These are phyloP conservation scores for Pyrrhoderma lamaoense DNA, from an alignment of 1,284 basidiomycete genomes.

Conservation along the genomic window DNA sequence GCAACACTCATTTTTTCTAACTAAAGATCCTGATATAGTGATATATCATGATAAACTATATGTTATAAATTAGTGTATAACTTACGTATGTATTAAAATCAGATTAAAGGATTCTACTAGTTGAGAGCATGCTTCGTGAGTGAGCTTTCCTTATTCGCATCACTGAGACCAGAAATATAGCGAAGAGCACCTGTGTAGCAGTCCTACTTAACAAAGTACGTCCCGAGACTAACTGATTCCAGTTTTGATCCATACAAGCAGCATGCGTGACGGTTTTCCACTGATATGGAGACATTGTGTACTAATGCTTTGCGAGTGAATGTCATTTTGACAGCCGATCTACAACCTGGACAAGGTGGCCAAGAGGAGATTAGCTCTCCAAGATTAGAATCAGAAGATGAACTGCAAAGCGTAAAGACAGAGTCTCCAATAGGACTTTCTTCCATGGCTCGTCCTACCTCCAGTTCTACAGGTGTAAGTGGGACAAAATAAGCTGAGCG, in stretches of 20 bases:
- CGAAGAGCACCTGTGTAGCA: conserved; percentile 20
- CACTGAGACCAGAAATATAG: conserved; percentile 20
- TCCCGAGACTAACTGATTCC: conserved; percentile 20
- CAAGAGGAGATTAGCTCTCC: conserved; percentile 19
- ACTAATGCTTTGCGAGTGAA: conserved; percentile 12
- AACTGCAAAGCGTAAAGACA: not conserved
- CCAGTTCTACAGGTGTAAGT: conserved; percentile 5
- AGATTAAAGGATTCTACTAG: too few species aligned
- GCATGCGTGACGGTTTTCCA: not conserved
- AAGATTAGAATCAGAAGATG: conserved; percentile 1
- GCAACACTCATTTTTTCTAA: too few species aligned
- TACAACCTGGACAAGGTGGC: conserved; percentile 22
- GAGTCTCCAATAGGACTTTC: conserved; percentile 13
- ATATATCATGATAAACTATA: too few species aligned
- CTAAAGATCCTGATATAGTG: too few species aligned
- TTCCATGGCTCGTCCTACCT: not conserved
- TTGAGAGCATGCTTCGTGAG: not conserved
- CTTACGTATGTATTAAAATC: too few species aligned
- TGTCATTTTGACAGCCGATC: conserved; percentile 20
- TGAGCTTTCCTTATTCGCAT: conserved; percentile 18
- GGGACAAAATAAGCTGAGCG: conserved; percentile 10
- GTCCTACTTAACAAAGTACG: conserved; percentile 20
- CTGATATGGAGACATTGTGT: not conserved
- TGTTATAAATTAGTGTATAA: too few species aligned
- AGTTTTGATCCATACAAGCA: conserved; percentile 17